phyloP scores from a whole-genome alignment of 1,139 yeast genomes.

The Geotrichum siamense region DNA sequence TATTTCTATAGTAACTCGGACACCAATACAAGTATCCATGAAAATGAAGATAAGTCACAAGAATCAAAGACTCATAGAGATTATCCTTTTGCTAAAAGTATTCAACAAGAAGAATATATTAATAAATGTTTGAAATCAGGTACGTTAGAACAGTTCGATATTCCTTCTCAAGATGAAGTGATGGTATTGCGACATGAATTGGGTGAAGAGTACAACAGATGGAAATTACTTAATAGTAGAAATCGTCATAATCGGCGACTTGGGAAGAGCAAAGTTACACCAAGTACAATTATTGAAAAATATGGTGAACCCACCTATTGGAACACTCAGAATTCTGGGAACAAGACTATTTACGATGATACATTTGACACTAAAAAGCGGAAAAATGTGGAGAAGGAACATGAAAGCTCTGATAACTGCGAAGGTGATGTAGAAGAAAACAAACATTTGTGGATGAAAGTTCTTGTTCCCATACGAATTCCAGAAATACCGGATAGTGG shows the following conservation, averaged over 20 bases:
- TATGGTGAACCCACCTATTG: conserved; percentile 9
- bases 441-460: conserved; percentile 29
- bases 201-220: conserved; percentile 17
- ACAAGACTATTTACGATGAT: neutral
- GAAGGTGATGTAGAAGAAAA: neutral
- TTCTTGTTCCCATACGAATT: conserved; percentile 53
- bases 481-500: conserved; percentile 73
- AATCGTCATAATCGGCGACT: neutral
- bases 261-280: conserved; percentile 8
- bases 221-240: conserved; percentile 8
- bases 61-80: conserved; percentile 19
- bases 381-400: neutral
- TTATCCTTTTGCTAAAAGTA: too few species aligned
- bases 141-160: conserved; percentile 3
- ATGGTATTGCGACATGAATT: conserved; percentile 20
- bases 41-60: neutral
- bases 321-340: neutral
- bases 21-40: neutral
- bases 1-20: conserved; percentile 4
- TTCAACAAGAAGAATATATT: conserved; percentile 48
- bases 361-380: too few species aligned
- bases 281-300: conserved; percentile 14
- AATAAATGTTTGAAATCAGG: conserved; percentile 27
- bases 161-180: conserved; percentile 39
- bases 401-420: neutral